Conservation (phyloP, 2,329 filamentous ascomycete species). For the Botrytis fabae region DNA sequence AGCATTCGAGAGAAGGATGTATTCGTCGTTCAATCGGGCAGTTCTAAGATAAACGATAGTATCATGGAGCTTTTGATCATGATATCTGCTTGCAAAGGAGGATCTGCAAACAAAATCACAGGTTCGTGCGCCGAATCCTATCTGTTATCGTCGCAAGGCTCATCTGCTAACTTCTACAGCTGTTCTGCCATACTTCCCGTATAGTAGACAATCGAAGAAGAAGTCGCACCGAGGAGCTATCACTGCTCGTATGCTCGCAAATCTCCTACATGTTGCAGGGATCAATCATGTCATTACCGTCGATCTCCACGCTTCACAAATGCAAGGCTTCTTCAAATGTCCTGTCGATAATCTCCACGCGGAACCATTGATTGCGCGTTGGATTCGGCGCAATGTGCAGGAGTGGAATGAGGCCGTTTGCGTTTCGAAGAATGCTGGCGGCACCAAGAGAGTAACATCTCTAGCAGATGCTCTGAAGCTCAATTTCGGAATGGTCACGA, state of each 20-base stretch:
- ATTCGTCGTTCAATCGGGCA: constrained; percentile 97
- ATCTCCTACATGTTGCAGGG: constrained; percentile 87
- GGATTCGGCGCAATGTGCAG: constrained; percentile 86
- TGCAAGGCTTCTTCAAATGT: constrained; percentile 98
- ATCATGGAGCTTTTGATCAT: constrained; percentile 99
- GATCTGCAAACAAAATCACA: constrained; percentile 93
- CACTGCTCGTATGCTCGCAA: constrained; percentile 94
- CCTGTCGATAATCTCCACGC: constrained; percentile 97
- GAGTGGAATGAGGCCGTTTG: constrained; percentile 92
- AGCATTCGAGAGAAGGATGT: constrained; percentile 97
- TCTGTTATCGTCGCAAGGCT: background rate
- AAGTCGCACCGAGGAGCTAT: constrained; percentile 96
- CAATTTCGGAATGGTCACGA: constrained; percentile 95
- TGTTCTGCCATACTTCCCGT: constrained; percentile 95
- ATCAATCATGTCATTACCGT: constrained; percentile 98
- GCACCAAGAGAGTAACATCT: constrained; percentile 95
- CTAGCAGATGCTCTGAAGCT: constrained; percentile 93
- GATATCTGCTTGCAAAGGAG: constrained; percentile 98
- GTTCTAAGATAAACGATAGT: constrained; percentile 93
- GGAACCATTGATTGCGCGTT: constrained; percentile 90
- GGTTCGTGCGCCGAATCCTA: constrained; percentile 56
- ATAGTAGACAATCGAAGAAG: constrained; percentile 98
- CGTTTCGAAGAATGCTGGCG: constrained; percentile 96
- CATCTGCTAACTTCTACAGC: constrained; percentile 51
- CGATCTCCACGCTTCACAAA: constrained; percentile 95